Base-by-base conservation (phyloP, 1,284 basidiomycete species). In the Rhodotorula glutinis region DNA sequence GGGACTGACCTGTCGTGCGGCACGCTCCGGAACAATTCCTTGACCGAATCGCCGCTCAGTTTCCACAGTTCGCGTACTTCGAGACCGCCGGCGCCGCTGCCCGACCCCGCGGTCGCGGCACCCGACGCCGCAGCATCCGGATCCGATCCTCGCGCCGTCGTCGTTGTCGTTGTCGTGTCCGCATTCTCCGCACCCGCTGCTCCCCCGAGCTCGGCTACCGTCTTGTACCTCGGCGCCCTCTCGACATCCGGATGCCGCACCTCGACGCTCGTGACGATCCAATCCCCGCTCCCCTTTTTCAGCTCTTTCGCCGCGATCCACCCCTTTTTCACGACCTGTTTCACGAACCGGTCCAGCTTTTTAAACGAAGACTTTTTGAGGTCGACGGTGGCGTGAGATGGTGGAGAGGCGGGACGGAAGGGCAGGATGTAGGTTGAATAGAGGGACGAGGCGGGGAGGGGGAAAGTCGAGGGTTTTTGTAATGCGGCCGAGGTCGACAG, bases 381-480 rank as follows among this genome's bases (percentile, higher is more conserved):
- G 73, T 82, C 72, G 19, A 49, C 60, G 10, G 11, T 4, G 2
- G 25, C 47, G 53, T 40, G 44, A 46, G 38, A 19, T 44, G 53
- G 40, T 53, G 47, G 40, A 27, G 53, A 85, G 4, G 86, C 85
- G 14, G 80, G 90, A 83, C 91, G 84, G 54, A 82, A 85, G 4
- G 91, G 90, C 2, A 94, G 83, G 59, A 94, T 83, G 75, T 91
- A 83, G 8, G 83, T 83, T 1, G 88, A 85, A 79, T 92, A 92
- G 68, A 93, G 85, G 0, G 82, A 82, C 4, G 90, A 89, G 0
- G 89, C 85, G 0, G 87, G 81, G 43, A 92, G 86, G 0, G 92
- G 91, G 75, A 91, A 88, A 2, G 84, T 76, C 0, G 85, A 76
- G 0, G 82, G 49, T 51, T 51, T 51, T 25, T 25, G 25, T 10